phyloP scores from a whole-genome alignment of 2,329 filamentous ascomycete species.

The Conoideocrella luteorostrata region DNA sequence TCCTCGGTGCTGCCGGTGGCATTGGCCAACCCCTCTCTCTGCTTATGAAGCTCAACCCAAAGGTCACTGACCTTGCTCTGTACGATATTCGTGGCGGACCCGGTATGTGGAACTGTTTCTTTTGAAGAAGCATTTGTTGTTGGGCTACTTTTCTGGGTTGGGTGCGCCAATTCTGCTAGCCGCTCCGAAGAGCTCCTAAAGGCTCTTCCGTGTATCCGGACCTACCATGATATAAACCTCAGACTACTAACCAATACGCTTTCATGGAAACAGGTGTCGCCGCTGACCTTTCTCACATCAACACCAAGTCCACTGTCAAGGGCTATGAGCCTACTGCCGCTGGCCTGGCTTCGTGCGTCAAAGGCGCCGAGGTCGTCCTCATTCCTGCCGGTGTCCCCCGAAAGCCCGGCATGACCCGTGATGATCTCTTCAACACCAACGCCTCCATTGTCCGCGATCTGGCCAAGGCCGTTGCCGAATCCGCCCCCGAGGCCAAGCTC shows the following conservation, averaged over 20 bases:
- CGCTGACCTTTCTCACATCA: conserved; percentile 97
- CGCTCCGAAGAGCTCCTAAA: neutral
- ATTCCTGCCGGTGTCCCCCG: conserved; percentile 98
- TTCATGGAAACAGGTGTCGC: conserved; percentile 70
- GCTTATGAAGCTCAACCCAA: conserved; percentile 96
- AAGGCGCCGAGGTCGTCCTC: conserved; percentile 86
- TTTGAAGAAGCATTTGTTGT: neutral
- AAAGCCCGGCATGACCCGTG: conserved; percentile 99
- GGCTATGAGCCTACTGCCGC: conserved; percentile 75
- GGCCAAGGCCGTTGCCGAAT: conserved; percentile 86
- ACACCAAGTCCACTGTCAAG: conserved; percentile 92
- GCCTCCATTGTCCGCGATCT: conserved; percentile 98
- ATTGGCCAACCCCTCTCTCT: conserved; percentile 98
- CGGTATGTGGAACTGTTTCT: conserved; percentile 53
- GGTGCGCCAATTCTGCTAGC: conserved; percentile 11
- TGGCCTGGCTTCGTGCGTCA: conserved; percentile 73
- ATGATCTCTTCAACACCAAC: conserved; percentile 99
- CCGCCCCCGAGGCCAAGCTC: conserved; percentile 86
- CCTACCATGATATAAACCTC: no score
- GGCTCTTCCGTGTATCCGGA: no score
- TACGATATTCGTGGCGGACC: conserved; percentile 96
- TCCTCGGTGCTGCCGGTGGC: conserved; percentile 93
- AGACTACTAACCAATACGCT: neutral
- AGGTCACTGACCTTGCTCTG: conserved; percentile 87
- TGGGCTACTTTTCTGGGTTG: no score